Evolutionary conservation across 805 yeast genomes (phyloP).

Genomic region (Lachancea fermentati): DNA sequence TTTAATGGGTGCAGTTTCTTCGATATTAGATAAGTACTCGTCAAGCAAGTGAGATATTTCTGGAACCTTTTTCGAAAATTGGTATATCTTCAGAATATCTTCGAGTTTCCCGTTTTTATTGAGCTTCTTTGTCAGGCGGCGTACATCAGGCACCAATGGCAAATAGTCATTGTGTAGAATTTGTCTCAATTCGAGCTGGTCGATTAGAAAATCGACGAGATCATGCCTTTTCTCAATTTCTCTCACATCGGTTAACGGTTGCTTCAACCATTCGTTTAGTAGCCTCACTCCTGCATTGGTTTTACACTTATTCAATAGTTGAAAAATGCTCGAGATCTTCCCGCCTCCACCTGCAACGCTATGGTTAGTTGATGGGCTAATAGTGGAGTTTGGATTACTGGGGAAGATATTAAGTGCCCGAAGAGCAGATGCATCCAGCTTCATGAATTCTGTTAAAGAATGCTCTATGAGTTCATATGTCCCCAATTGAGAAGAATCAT

Average conservation of each 20-base stretch:
- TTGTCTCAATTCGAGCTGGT: conserved; percentile 62
- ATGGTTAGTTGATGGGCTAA: conserved; percentile 13
- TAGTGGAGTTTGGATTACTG: conserved; percentile 18
- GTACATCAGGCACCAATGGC: conserved; percentile 74
- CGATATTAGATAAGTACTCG: conserved; percentile 36
- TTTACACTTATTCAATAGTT: conserved; percentile 81
- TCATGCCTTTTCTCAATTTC: conserved; percentile 64
- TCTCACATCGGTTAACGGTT: conserved; percentile 68
- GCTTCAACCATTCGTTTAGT: conserved; percentile 91
- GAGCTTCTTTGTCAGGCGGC: conserved; percentile 67
- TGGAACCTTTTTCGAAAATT: conserved; percentile 67
- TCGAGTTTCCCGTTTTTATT: conserved; percentile 59
- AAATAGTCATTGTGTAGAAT: conserved; percentile 62
- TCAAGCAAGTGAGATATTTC: conserved; percentile 52
- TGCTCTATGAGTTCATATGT: conserved; percentile 56
- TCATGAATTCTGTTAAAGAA: conserved; percentile 75
- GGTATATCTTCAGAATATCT: conserved; percentile 86
- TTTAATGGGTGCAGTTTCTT: conserved; percentile 22
- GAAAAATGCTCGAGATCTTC: conserved; percentile 62
- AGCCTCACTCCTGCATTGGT: conserved; percentile 85
- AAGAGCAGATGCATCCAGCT: conserved; percentile 84
- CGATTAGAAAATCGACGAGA: conserved; percentile 68
- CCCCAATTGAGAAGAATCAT: conserved; percentile 50
- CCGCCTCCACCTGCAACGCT: conserved; percentile 29
- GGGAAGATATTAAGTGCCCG: conserved; percentile 86